A percentile compares a stretch with the other conserved stretches of the same genome.
Conservation (phyloP, 192 early-diverging fungal species). For the Backusella tarrabulga region DNA sequence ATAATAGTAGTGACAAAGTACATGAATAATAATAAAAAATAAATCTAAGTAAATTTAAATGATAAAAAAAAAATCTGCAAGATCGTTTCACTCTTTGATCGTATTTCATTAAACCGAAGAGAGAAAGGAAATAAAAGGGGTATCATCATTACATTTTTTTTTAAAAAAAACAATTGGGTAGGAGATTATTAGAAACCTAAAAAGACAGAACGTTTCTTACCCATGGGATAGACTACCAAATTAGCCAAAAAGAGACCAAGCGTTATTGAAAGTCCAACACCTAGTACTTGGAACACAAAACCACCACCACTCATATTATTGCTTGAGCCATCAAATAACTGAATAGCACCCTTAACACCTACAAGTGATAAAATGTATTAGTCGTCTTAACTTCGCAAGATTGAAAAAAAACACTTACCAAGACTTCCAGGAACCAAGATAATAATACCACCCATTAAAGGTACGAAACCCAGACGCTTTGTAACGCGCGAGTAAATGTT, state of each 20-base stretch:
- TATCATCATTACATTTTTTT: neutral
- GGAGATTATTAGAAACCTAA: conserved; percentile 40
- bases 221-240: conserved; percentile 57
- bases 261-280: conserved; percentile 64
- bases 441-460: conserved; percentile 78
- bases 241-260: conserved; percentile 68
- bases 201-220: conserved; percentile 46
- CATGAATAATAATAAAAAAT: neutral
- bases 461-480: conserved; percentile 72
- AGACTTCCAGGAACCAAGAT: conserved; percentile 82
- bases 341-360: conserved; percentile 34
- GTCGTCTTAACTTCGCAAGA: neutral
- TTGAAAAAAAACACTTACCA: conserved; percentile 35
- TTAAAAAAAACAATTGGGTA: neutral
- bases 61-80: neutral
- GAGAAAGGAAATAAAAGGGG: neutral
- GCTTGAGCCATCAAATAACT: conserved; percentile 25
- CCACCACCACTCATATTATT: conserved; percentile 23
- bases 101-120: neutral
- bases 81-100: neutral
- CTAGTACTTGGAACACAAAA: conserved; percentile 48
- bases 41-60: neutral
- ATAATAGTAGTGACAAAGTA: neutral
- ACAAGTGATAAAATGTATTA: neutral
- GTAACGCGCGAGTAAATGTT: conserved; percentile 78